These are phyloP conservation scores for Yamadazyma trypodendri DNA, from an alignment of 1,139 yeast species.

Conservation along the genomic window DNA sequence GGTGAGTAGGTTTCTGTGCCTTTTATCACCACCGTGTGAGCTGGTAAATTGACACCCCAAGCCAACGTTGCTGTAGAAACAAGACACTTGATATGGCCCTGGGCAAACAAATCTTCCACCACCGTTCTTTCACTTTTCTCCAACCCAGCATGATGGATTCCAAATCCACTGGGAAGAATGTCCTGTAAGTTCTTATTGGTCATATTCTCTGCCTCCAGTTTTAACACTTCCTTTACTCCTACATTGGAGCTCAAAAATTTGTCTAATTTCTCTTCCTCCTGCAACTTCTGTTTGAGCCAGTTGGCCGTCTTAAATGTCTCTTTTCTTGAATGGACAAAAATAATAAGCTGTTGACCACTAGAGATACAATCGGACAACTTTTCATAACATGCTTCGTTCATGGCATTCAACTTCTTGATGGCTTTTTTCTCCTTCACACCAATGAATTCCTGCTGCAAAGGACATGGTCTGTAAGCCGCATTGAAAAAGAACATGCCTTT, in stretches of 20 bases:
- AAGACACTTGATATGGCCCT: conserved; percentile 76
- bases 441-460: conserved; percentile 81
- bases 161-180: conserved; percentile 72
- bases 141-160: conserved; percentile 94
- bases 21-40: conserved; percentile 91
- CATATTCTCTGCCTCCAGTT: conserved; percentile 59
- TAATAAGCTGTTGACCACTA: conserved; percentile 68
- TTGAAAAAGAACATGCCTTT: conserved; percentile 77
- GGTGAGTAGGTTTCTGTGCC: conserved; percentile 96
- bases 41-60: conserved; percentile 98
- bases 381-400: conserved; percentile 90
- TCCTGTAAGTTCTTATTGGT: conserved; percentile 56
- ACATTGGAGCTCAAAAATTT: conserved; percentile 51
- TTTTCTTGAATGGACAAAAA: conserved; percentile 92
- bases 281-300: conserved; percentile 63
- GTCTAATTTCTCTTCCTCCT: conserved; percentile 52
- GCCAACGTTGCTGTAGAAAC: conserved; percentile 96
- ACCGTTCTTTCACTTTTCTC: conserved; percentile 68
- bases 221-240: conserved; percentile 62
- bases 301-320: conserved; percentile 86
- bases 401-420: conserved; percentile 72
- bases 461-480: conserved; percentile 85
- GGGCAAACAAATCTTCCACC: conserved; percentile 86
- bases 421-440: conserved; percentile 88
- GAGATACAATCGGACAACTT: conserved; percentile 66